A percentile compares a stretch with the other conserved stretches of the same genome.
phyloP scores from a whole-genome alignment of 306 rosid species.

The Nissolia schottii region DNA sequence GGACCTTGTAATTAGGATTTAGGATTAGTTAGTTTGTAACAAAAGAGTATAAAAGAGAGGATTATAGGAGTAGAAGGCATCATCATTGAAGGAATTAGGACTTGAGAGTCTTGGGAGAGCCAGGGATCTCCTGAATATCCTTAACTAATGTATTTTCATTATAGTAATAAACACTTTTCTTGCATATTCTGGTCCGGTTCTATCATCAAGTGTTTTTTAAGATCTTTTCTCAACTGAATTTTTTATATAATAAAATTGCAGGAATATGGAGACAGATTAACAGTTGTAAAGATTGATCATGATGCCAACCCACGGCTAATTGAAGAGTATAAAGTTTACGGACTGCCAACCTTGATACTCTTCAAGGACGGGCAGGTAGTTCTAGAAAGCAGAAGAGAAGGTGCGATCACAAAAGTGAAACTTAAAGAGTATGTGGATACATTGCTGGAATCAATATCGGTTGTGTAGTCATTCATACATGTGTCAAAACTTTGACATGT shows the following conservation, averaged over 20 bases:
- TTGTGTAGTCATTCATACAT: constrained; percentile 32
- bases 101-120: too few relatives aligned
- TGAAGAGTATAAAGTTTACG: constrained; percentile 73
- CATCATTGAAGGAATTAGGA: too few relatives aligned
- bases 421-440: constrained; percentile 65
- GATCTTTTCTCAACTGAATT: not conserved
- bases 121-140: too few relatives aligned
- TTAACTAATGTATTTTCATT: too few relatives aligned
- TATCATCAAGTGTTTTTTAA: not conserved
- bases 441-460: constrained; percentile 56
- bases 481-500: constrained; percentile 9
- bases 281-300: constrained; percentile 76
- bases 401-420: constrained; percentile 76
- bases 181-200: too few relatives aligned
- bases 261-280: constrained; percentile 77
- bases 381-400: constrained; percentile 83
- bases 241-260: constrained; percentile 21
- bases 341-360: constrained; percentile 71
- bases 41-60: too few relatives aligned
- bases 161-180: too few relatives aligned
- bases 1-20: too few relatives aligned
- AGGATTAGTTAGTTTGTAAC: too few relatives aligned
- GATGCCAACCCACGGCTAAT: constrained; percentile 74
- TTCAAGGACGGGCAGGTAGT: constrained; percentile 75
- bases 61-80: too few relatives aligned